Conservation (phyloP, 345 rosid species). For the Fremontodendron californicum region DNA sequence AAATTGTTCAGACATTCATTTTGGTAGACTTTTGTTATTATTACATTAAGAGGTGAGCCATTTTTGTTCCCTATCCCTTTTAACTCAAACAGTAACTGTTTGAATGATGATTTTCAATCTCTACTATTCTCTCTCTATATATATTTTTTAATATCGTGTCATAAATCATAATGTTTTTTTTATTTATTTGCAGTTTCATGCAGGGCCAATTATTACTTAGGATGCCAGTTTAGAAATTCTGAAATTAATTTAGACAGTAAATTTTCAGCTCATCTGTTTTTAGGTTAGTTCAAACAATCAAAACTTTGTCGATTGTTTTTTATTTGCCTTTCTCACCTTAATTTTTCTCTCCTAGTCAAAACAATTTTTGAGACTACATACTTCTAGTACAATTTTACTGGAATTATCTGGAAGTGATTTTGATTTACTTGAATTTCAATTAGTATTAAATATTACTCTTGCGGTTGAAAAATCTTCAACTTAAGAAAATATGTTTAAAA, state of each 20-base stretch:
- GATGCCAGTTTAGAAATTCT: constrained; percentile 34
- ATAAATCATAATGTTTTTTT: neutral
- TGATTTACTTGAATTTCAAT: too few species aligned
- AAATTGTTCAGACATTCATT: constrained; percentile 78
- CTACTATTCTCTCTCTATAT: neutral
- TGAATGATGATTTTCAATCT: neutral
- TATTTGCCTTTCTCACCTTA: too few species aligned
- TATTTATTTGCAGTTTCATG: constrained; percentile 30
- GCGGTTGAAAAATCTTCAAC: too few species aligned
- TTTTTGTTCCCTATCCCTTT: neutral
- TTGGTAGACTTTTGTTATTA: constrained; percentile 85
- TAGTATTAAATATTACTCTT: too few species aligned
- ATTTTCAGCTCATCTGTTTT: neutral
- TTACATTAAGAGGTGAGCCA: constrained; percentile 60
- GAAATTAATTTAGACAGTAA: neutral
- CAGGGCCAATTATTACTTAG: constrained; percentile 37
- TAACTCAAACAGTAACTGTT: neutral
- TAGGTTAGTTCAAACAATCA: too few species aligned
- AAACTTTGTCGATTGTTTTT: neutral
- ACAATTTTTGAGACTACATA: too few species aligned
- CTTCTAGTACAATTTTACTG: neutral
- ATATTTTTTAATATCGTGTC: neutral
- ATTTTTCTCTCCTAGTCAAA: too few species aligned
- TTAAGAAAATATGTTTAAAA: too few species aligned
- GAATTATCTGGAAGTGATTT: neutral